Evolutionary conservation across 2,329 filamentous ascomycete species (phyloP), one percentile per base, ranked within the genome.

Genomic region (Pseudomassariella vexata): DNA sequence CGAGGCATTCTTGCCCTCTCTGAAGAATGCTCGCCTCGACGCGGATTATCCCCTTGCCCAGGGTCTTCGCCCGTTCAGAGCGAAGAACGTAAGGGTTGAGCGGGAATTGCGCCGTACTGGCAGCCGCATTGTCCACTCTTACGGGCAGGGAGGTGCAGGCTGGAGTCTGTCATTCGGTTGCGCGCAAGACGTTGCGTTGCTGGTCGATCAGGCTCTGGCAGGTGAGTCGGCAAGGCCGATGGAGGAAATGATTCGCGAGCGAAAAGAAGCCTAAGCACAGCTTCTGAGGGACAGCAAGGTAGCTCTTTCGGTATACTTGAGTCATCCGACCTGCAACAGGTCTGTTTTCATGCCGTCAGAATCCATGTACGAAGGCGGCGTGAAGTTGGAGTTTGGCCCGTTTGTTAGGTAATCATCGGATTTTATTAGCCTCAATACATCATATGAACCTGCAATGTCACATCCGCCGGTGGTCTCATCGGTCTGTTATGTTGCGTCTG

Each of bases 111-210:
- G 55, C 22, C 34, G 45, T 31, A 36, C 44, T 11, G 41, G 43
- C 8, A 58, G 54, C 39, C 52, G 52, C n/a, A 59, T 65, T 26
- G 52, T 66, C 3, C 63, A 67, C 33, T 57, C 53, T 2, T 66
- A 67, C 38, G 63, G 64, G 2, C 63, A 67, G 29, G 62, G 62
- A 5, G 63, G 60, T 5, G 56, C 60, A 3, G 64, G 63, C 5
- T 66, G 63, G 63, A 58, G 48, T 28, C 35, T 64, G 34, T 55
- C 53, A 1, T 63, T 63, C 37, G 60, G 59, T 1, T 62, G 59
- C 32, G 59, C 60, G 9, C 44, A 45, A 15, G 59, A 64, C 26
- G 55, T 61, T 12, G 42, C 38, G 9, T 37, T 30, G 25, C 39
- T 63, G 26, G 49, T 63, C 6, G 53, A 59, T 11, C 57, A 62